Conservation (phyloP, 73 alveolate species). For the Paramecium tetraurelia region DNA sequence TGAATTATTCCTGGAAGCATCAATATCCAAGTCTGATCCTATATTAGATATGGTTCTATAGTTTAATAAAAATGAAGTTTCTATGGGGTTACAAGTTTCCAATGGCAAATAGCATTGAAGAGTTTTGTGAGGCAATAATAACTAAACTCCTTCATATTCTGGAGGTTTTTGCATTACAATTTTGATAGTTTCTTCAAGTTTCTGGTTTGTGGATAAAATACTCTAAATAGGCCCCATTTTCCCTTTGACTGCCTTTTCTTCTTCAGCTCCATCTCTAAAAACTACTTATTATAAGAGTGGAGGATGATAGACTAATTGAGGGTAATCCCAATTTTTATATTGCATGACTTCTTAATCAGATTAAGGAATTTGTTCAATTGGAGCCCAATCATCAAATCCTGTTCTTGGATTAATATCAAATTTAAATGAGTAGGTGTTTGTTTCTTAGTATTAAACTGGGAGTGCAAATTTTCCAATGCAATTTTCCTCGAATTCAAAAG, state of each 20-base stretch:
- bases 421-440: conserved; percentile 56
- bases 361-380: conserved; percentile 51
- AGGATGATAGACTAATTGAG: conserved; percentile 52
- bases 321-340: conserved; percentile 63
- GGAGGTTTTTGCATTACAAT: not conserved
- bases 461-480: conserved; percentile 41
- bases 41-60: not conserved
- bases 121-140: conserved; percentile 53
- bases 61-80: conserved; percentile 10
- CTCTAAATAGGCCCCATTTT: conserved; percentile 35
- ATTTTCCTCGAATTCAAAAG: conserved; percentile 62
- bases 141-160: not conserved
- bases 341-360: conserved; percentile 63
- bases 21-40: conserved; percentile 46
- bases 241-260: conserved; percentile 55
- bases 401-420: conserved; percentile 61
- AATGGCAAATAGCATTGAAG: not conserved
- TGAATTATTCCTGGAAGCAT: not conserved
- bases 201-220: not conserved
- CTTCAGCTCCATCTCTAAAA: conserved; percentile 63
- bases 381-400: conserved; percentile 65
- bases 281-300: conserved; percentile 33
- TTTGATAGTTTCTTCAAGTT: not conserved
- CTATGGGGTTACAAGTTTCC: not conserved
- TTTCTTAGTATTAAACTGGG: conserved; percentile 46